Evolutionary conservation across 1,284 basidiomycete species (phyloP).

Genomic region (Cryptococcus neoformans): DNA sequence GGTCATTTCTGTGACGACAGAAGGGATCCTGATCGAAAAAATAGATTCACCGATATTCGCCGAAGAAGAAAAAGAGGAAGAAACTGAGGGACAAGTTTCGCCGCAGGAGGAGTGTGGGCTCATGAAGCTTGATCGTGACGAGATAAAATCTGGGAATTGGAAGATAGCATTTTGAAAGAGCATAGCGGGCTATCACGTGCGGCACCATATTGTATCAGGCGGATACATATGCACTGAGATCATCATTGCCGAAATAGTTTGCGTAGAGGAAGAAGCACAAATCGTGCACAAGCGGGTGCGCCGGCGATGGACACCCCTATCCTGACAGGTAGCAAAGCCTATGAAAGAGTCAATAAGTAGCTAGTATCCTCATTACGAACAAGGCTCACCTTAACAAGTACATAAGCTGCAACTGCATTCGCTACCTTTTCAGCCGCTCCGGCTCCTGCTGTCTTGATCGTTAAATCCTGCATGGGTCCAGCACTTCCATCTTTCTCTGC

Average conservation of each 20-base stretch:
- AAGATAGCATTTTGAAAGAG: not conserved
- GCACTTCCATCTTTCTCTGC: not conserved
- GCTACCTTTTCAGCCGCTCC: constrained; percentile 42
- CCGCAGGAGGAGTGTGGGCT: not conserved
- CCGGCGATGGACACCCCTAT: constrained; percentile 71
- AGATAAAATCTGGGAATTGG: constrained; percentile 1
- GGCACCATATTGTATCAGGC: no score
- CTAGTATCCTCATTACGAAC: not conserved
- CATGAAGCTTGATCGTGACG: not conserved
- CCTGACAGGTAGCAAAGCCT: constrained; percentile 75
- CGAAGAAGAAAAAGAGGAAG: not conserved
- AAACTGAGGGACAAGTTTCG: no score
- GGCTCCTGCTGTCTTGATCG: constrained; percentile 1
- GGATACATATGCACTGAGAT: no score
- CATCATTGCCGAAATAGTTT: constrained; percentile 7
- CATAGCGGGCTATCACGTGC: not conserved
- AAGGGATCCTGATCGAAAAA: not conserved
- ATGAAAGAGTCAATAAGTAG: not conserved
- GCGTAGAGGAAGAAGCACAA: constrained; percentile 60
- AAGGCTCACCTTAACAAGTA: constrained; percentile 67
- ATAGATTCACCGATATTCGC: constrained; percentile 5
- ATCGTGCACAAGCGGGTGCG: constrained; percentile 69
- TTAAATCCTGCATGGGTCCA: not conserved
- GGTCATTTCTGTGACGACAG: constrained; percentile 3
- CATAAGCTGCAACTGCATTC: constrained; percentile 72